Evolutionary conservation across 352 stramenopile genomes (phyloP).

Genomic region (Globisporangium alternatum): DNA sequence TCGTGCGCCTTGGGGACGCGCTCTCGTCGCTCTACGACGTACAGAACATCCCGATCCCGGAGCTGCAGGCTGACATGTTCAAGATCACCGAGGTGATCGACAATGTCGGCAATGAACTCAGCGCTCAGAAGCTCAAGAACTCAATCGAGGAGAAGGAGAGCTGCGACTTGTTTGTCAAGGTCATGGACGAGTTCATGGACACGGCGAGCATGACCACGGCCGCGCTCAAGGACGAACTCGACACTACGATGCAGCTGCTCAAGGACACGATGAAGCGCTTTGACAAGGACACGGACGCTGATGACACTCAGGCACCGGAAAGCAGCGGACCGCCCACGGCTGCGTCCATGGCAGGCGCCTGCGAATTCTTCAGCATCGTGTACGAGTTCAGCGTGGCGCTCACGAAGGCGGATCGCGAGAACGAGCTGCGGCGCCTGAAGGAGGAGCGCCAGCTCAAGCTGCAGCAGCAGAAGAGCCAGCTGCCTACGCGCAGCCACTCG

Average conservation of each 20-base stretch:
- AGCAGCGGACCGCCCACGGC: constrained; percentile 20
- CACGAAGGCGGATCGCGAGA: constrained; percentile 71
- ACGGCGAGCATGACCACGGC: constrained; percentile 28
- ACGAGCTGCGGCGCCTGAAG: constrained; percentile 65
- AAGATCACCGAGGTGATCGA: constrained; percentile 61
- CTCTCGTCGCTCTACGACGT: constrained; percentile 70
- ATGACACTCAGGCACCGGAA: constrained; percentile 11
- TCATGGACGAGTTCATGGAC: constrained; percentile 65
- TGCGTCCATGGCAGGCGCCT: constrained; percentile 34
- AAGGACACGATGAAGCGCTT: constrained; percentile 64
- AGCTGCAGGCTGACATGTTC: constrained; percentile 70
- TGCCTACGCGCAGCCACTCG: constrained; percentile 33
- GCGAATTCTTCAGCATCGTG: constrained; percentile 68
- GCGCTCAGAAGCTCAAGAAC: constrained; percentile 71
- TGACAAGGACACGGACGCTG: constrained; percentile 39
- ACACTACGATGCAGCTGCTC: constrained; percentile 43
- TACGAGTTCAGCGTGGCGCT: constrained; percentile 82
- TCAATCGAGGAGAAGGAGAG: constrained; percentile 66
- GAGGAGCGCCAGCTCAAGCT: constrained; percentile 60
- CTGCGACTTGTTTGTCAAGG: constrained; percentile 56
- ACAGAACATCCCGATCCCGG: constrained; percentile 72
- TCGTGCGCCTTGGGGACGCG: constrained; percentile 56
- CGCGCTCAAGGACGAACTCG: constrained; percentile 44
- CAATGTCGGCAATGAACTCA: constrained; percentile 58
- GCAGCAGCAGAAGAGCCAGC: constrained; percentile 45